Base-by-base conservation (phyloP, 1,139 yeast species). In the Cylindricascospora bacillispora region DNA sequence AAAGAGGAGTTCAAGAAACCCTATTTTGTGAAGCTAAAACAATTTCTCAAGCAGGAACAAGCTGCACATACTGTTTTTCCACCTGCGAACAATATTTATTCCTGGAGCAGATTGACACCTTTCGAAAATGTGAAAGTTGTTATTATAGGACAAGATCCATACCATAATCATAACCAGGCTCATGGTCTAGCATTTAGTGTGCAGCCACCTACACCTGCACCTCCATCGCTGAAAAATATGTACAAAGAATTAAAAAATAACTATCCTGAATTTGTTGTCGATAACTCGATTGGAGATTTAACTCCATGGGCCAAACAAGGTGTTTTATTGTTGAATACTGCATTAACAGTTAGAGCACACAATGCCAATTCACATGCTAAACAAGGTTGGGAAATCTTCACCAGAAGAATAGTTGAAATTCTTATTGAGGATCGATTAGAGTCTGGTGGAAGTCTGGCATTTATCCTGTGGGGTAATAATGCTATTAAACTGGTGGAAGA, bases 151-250 rank as follows among this genome's bases (percentile, higher is more conserved):
- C 99, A 89, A 53, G 99, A 89, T 52, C 99, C 99, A 0, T 89
- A 89, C 51, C 98, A 92, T 54, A 85, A 85, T 49, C 57, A 56
- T 43, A 80, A 81, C 47, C 98, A 89, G 53, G 99, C 99, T 0
- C 98, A 89, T 48, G 99, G 99, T 0, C 61, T 89, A 17, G 97
- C 98, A 4, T 89, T 89, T 46, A 79, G 93, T 9, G 98, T 89
- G 2, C 64, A 73, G 29, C 78, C 81, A 20, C 94, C 94, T 3
- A 75, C 83, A 1, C 70, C 62, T 4, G 72, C 93, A 0, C 99
- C 99, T 2, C 98, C 99, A 1, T 83, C 95, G 2, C 62, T 89
- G 39, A 64, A 72, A 32, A 89, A 89, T 49, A 92, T 89, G 35
- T 92, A 78, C 62, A 89, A 85, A 49, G 76, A 83, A 10, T 56